Evolutionary conservation across 805 yeast species (phyloP).

Genomic region (Yarrowia deformans): DNA sequence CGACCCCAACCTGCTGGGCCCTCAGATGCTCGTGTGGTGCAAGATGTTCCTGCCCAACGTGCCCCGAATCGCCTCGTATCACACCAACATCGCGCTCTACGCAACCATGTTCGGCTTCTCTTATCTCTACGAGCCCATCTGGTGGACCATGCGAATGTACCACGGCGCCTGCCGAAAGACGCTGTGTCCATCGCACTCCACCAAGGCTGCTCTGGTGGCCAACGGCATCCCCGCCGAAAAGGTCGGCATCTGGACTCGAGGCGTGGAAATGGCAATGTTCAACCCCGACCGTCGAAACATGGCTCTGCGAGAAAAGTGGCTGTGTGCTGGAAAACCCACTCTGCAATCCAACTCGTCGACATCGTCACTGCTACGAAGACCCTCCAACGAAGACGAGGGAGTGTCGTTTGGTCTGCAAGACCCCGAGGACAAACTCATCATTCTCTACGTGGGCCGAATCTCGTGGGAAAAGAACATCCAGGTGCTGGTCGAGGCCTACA

Average conservation of each 20-base stretch:
- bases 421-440: constrained; percentile 35
- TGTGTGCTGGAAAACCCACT: constrained; percentile 23
- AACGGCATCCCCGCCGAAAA: constrained; percentile 40
- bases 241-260: constrained; percentile 43
- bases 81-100: constrained; percentile 43
- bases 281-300: constrained; percentile 36
- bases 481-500: constrained; percentile 42
- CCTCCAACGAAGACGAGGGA: constrained; percentile 41
- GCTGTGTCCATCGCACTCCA: constrained; percentile 48
- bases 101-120: constrained; percentile 42
- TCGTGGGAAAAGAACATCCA: constrained; percentile 44
- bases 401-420: constrained; percentile 39
- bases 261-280: constrained; percentile 41
- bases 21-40: constrained; percentile 42
- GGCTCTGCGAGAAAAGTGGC: constrained; percentile 40
- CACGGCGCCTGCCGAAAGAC: constrained; percentile 49
- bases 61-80: constrained; percentile 43
- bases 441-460: constrained; percentile 43
- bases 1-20: constrained; percentile 43
- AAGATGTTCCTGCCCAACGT: constrained; percentile 41
- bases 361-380: constrained; percentile 19
- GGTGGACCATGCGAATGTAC: constrained; percentile 43
- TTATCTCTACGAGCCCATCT: constrained; percentile 42
- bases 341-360: constrained; percentile 26
- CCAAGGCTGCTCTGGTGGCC: constrained; percentile 43